These are phyloP conservation scores for Leucosporidium yakuticum DNA, from an alignment of 768 basidiomycete species.

Conservation along the genomic window DNA sequence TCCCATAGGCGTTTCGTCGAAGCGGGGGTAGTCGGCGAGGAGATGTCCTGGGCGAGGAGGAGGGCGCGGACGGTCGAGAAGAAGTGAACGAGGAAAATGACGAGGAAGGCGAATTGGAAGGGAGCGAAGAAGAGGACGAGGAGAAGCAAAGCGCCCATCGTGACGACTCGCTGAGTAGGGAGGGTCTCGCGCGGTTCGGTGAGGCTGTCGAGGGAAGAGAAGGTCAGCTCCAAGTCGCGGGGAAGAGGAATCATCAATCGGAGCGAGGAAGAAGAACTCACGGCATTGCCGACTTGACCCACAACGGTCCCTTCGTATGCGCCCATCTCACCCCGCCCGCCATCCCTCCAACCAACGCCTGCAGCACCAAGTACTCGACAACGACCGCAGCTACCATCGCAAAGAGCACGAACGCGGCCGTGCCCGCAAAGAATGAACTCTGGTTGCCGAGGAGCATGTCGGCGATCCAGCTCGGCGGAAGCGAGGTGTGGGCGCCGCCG, in stretches of 20 bases:
- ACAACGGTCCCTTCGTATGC: background rate
- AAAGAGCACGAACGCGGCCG: constrained; percentile 7
- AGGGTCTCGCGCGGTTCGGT: constrained; percentile 12
- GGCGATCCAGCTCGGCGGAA: constrained; percentile 18
- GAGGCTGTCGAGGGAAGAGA: background rate
- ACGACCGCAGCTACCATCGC: constrained; percentile 7
- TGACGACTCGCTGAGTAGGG: constrained; percentile 8
- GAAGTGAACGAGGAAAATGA: constrained; percentile 73
- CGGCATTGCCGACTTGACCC: background rate
- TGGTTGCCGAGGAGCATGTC: constrained; percentile 24
- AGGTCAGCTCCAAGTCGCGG: background rate
- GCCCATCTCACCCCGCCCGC: background rate
- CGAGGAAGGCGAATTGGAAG: constrained; percentile 84
- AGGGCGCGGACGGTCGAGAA: constrained; percentile 52
- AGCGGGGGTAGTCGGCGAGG: background rate
- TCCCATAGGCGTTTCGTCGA: constrained; percentile 8
- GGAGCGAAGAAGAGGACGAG: constrained; percentile 74
- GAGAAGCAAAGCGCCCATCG: constrained; percentile 57
- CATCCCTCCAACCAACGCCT: constrained; percentile 4
- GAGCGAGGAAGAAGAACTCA: background rate
- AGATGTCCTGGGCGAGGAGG: background rate
- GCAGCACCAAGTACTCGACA: constrained; percentile 9
- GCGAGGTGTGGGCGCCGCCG: background rate
- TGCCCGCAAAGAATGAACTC: constrained; percentile 14
- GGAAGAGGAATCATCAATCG: background rate